Evolutionary conservation across 441 rosid genomes (phyloP).

Genomic region (Aleurites moluccanus): DNA sequence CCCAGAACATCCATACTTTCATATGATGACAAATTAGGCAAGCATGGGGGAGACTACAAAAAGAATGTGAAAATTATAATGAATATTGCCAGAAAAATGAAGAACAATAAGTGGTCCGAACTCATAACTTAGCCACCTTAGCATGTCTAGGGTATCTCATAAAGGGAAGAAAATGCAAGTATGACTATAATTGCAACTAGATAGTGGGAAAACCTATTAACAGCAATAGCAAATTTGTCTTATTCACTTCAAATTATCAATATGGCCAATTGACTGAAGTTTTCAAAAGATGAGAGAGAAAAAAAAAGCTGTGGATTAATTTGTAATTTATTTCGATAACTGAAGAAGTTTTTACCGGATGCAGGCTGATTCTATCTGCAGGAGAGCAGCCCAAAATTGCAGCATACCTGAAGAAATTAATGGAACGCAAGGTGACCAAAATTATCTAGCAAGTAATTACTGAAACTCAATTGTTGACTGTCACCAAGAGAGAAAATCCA

Average conservation of each 20-base stretch:
- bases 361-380: conserved; percentile 43
- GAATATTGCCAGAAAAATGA: not conserved
- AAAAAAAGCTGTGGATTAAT: not conserved
- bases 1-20: conserved; percentile 46
- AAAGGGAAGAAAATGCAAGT: not conserved
- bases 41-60: conserved; percentile 69
- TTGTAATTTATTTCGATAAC: not conserved
- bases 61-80: conserved; percentile 10
- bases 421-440: conserved; percentile 16
- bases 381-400: conserved; percentile 76
- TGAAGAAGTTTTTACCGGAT: conserved; percentile 49
- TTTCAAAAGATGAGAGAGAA: not conserved
- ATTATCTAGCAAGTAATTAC: conserved; percentile 2
- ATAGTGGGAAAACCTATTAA: not conserved
- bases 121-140: not conserved
- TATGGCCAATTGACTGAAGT: not conserved
- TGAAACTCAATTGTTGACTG: not conserved
- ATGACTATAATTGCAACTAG: not conserved
- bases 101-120: not conserved
- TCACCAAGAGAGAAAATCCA: not conserved
- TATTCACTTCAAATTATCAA: conserved; percentile 13
- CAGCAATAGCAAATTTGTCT: conserved; percentile 1
- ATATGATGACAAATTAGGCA: conserved; percentile 54
- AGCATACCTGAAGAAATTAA: conserved; percentile 58
- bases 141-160: not conserved